Base-by-base conservation (phyloP, 2,329 filamentous ascomycete species). In the Fusarium keratoplasticum region DNA sequence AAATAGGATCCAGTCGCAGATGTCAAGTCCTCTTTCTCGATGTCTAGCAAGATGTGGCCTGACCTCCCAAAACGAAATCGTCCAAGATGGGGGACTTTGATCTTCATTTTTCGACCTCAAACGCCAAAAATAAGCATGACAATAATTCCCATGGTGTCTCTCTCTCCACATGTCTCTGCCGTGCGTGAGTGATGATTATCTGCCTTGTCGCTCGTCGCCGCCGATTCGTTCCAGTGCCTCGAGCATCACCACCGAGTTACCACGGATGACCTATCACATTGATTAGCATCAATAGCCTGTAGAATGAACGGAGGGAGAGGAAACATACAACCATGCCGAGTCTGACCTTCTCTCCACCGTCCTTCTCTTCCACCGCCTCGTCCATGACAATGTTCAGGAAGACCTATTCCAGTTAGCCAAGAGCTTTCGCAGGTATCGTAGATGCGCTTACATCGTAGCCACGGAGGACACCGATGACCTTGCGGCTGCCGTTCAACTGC, bases 311-410 rank as follows among this genome's bases (percentile, higher is more conserved):
- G 20, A 42, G 10, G 20, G 2, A 2, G 52, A 9, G 16, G 14
- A 52, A 35, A 89, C 93, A 75, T 90, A 95, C 96, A 71, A 97
- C 94, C 93, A 97, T 98, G 82, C 96, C 96, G 69, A 98, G 89
- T 79, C 92, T 90, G 76, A 94, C 91, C 86, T 98, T 98, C 86
- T 97, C 95, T 69, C 95, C 95, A 71, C 94, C 94, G 22, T 93
- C 89, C 84, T 97, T 98, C 87, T 98, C 95, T 84, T 99, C 96
- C 55, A 98, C 91, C 22, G 96, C 96, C 79, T 99, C 96, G 83
- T 99, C 97, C 27, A 99, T 90, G 50, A 99, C 96, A 81, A 99
- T 95, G 86, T 99, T 99, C 81, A 99, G 88, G 86, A 98, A 99
- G 72, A 98, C 95, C 96, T 98, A 55, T 13, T 65, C 33, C 25